phyloP scores from a whole-genome alignment of 73 alveolate species.

The Paramecium biaurelia region DNA sequence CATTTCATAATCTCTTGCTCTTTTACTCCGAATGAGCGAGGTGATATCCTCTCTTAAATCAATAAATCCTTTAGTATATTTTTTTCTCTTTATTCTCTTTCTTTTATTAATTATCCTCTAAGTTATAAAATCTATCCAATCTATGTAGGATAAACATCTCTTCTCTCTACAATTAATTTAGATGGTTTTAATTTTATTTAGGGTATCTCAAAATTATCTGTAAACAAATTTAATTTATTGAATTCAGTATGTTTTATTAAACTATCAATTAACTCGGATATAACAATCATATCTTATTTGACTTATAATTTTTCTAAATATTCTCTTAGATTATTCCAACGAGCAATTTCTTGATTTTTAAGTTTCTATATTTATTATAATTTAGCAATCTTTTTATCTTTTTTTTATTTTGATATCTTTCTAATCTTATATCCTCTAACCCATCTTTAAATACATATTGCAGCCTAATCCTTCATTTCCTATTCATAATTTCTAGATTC shows the following conservation, averaged over 20 bases:
- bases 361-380: neutral
- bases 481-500: conserved; percentile 30
- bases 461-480: conserved; percentile 13
- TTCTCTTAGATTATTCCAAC: neutral
- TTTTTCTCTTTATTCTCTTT: conserved; percentile 39
- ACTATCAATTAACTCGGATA: neutral
- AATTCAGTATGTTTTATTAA: neutral
- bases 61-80: neutral
- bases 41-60: conserved; percentile 34
- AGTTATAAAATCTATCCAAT: conserved; percentile 5
- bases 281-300: neutral
- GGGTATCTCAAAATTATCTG: neutral
- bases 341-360: neutral
- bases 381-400: neutral
- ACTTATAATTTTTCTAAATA: neutral
- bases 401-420: neutral
- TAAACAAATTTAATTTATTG: neutral
- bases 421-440: neutral
- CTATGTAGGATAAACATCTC: neutral
- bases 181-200: neutral
- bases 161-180: neutral
- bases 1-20: neutral
- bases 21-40: neutral
- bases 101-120: neutral
- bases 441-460: neutral